These are phyloP conservation scores for Trebouxiophyceae sp. DNA, from an alignment of 163 green algal species.

Conservation along the genomic window DNA sequence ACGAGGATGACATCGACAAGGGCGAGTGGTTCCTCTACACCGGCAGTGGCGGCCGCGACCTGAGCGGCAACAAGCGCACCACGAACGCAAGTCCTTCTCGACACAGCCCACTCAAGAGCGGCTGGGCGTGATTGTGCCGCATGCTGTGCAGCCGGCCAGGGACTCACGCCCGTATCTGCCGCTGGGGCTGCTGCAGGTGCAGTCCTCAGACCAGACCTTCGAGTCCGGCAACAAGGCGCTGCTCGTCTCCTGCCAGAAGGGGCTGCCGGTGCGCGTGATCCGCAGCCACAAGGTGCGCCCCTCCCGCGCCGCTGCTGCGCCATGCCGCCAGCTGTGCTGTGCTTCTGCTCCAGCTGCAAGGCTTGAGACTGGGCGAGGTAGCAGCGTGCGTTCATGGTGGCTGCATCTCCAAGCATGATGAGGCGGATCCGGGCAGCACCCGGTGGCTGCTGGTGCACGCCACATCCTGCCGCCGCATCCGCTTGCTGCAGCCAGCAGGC, in stretches of 20 bases:
- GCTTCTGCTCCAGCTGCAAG: not conserved
- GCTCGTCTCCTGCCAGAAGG: slow-evolving; percentile 70
- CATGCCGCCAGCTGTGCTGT: not conserved
- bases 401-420: too few species aligned
- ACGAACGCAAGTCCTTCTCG: slow-evolving; percentile 59
- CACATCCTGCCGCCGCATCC: too few species aligned
- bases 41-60: slow-evolving; percentile 83
- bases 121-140: too few species aligned
- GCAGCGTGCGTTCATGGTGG: not conserved
- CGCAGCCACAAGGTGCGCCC: slow-evolving; percentile 66
- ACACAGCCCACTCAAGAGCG: not conserved
- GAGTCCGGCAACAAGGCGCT: slow-evolving; percentile 86
- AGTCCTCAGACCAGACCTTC: slow-evolving; percentile 87
- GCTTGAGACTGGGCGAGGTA: not conserved
- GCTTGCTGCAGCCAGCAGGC: too few species aligned
- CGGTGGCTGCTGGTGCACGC: too few species aligned
- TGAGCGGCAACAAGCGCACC: slow-evolving; percentile 94
- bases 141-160: too few species aligned
- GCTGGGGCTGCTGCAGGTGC: slow-evolving; percentile 43
- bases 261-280: slow-evolving; percentile 87
- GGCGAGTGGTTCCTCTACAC: slow-evolving; percentile 98
- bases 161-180: slow-evolving; percentile 3
- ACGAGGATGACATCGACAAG: slow-evolving; percentile 91
- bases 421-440: too few species aligned
- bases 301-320: not conserved